Conservation (phyloP, 495 filamentous ascomycete genomes). For the Chlorociboria aeruginascens region DNA sequence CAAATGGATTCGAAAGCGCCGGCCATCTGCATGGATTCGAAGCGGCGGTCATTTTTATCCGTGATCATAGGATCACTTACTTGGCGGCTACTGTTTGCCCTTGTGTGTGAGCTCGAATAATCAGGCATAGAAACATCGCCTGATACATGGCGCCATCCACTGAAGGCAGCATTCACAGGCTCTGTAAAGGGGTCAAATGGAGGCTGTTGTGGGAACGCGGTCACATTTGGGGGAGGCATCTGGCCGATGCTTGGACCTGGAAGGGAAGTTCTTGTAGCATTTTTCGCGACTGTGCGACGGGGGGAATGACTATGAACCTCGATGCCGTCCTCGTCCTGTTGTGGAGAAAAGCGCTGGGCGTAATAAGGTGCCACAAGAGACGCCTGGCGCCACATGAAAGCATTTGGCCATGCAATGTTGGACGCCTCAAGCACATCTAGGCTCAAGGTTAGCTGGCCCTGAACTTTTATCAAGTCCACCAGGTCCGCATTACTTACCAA, state of each 20-base stretch:
- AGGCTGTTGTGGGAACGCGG: constrained; percentile 15
- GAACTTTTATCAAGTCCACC: background rate
- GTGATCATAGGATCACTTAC: constrained; percentile 22
- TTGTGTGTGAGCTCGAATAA: constrained; percentile 25
- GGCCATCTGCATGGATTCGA: constrained; percentile 24
- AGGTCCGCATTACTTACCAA: constrained; percentile 37
- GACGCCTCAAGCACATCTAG: constrained; percentile 62
- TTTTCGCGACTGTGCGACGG: constrained; percentile 19
- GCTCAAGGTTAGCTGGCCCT: background rate
- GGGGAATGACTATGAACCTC: constrained; percentile 42
- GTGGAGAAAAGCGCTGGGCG: constrained; percentile 24
- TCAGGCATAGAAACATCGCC: constrained; percentile 45
- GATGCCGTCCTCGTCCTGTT: constrained; percentile 17
- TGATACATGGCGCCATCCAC: constrained; percentile 27
- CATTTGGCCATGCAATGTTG: constrained; percentile 75
- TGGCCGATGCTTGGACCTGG: constrained; percentile 1
- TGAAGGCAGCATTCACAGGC: constrained; percentile 20
- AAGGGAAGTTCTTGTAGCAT: background rate
- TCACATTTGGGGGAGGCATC: constrained; percentile 13
- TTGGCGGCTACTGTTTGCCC: constrained; percentile 28
- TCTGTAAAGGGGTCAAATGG: constrained; percentile 29
- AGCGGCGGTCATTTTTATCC: constrained; percentile 21
- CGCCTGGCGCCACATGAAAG: constrained; percentile 53
- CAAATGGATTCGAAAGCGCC: constrained; percentile 24
- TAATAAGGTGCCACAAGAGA: constrained; percentile 24